These are phyloP conservation scores for Castanospermum australe DNA, from an alignment of 306 rosid genomes.

Conservation along the genomic window DNA sequence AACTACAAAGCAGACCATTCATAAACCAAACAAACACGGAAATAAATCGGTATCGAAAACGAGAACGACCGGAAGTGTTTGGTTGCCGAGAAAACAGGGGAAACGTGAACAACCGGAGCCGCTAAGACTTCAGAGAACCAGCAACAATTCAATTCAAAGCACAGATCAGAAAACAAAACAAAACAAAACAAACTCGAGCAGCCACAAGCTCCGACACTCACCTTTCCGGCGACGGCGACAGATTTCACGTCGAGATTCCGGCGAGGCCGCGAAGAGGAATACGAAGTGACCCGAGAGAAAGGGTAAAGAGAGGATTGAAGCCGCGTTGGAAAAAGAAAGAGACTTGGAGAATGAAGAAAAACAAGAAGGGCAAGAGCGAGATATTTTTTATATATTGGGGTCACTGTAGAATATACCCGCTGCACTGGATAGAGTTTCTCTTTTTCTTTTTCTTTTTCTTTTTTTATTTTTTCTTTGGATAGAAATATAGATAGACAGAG, in stretches of 20 bases:
- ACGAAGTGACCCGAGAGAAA: slow-evolving; percentile 19
- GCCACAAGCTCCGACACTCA: neutral
- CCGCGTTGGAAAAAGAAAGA: slow-evolving; percentile 16
- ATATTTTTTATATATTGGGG: slow-evolving; percentile 28
- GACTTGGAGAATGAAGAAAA: slow-evolving; percentile 33
- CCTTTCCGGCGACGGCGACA: slow-evolving; percentile 30
- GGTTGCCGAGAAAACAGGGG: neutral
- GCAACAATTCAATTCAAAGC: slow-evolving; percentile 12
- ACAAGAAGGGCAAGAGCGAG: slow-evolving; percentile 25
- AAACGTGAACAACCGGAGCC: neutral
- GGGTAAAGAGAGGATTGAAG: neutral
- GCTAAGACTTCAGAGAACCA: neutral
- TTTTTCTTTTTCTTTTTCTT: neutral
- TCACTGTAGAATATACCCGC: slow-evolving; percentile 13
- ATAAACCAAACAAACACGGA: neutral
- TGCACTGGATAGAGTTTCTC: slow-evolving; percentile 20
- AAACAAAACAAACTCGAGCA: neutral
- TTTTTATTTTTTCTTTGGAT: neutral
- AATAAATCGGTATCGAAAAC: neutral
- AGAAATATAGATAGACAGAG: neutral
- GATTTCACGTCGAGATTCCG: neutral
- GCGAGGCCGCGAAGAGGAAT: neutral
- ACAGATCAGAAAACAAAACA: slow-evolving; percentile 31
- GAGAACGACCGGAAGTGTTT: neutral
- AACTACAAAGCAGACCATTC: neutral